Evolutionary conservation across 768 basidiomycete species (phyloP), one percentile per base, ranked within the genome.

Genomic region (Lactifluus volemus): DNA sequence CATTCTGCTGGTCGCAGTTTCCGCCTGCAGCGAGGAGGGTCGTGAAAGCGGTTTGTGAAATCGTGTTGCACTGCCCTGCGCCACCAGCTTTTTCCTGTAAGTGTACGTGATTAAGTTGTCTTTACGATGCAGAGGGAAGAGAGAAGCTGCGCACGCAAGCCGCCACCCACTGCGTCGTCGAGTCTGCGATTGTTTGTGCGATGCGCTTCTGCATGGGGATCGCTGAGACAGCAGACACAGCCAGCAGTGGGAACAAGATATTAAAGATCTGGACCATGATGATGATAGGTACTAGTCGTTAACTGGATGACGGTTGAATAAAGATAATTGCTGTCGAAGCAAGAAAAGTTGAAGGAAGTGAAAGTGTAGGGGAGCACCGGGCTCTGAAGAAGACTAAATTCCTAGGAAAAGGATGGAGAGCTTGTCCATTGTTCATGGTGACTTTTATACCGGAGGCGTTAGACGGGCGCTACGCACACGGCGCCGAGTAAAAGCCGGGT

Each of bases 71-170:
- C 64, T 78, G 71, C 25, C 73, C 60, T 14, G 65, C 82, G 50
- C 84, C 86, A 49, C 82, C 83, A 7, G 84, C 85, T 21, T 77
- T 74, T 48, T 71, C 55, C 83, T 85, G 68, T 51, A 48, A 11
- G 42, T 1, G 11, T 32, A n/a, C 32, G 5, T 2, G 14, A 42
- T 34, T 19, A 17, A 55, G 4, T 19, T 30, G 2, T 9, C 14
- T 25, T 25, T 11, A 21, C 7, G 15, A 39, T 10, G 19, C 5
- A 36, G 52, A 17, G 68, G 14, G 39, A 17, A 29, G 19, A 49
- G 36, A 34, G 32, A 25, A 53, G 12, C 1, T 34, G 74, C 80
- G 38, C 72, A 82, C 79, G 59, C 82, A 82, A 50, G 81, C 81
- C 48, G 75, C 68, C 64, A 78, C 79, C 81, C 81, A 83, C 51